Percentiles rank a stretch among this genome's conserved stretches.
Conservation (phyloP, 345 rosid species). For the Rhodamnia argentea region DNA sequence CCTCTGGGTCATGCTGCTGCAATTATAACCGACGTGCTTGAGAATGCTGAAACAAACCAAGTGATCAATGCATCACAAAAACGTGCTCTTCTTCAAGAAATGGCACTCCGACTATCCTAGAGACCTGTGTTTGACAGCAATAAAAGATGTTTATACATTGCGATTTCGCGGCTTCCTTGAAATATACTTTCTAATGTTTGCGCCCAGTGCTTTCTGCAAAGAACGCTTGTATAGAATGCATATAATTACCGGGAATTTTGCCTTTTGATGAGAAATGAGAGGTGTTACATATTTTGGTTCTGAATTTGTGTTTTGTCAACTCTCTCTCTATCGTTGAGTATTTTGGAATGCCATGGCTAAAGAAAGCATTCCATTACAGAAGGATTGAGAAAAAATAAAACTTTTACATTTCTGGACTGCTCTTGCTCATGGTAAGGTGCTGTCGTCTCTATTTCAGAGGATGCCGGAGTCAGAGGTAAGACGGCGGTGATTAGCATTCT, state of each 20-base stretch:
- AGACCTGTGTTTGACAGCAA: neutral
- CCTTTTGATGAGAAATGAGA: neutral
- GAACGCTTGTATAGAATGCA: neutral
- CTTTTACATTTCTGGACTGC: neutral
- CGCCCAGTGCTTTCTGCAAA: neutral
- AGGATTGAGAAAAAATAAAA: neutral
- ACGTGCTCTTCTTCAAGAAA: constrained; percentile 89
- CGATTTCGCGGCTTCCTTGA: neutral
- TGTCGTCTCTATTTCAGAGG: neutral
- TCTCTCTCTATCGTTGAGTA: neutral
- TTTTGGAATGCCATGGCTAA: neutral
- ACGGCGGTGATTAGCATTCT: neutral
- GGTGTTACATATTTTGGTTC: neutral
- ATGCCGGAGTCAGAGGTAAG: neutral
- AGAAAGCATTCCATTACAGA: neutral
- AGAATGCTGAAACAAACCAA: constrained; percentile 78
- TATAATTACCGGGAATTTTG: neutral
- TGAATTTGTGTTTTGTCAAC: neutral
- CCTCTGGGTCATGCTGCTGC: constrained; percentile 97
- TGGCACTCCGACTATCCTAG: constrained; percentile 80
- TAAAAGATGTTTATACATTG: neutral
- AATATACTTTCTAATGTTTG: neutral
- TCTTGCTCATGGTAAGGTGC: neutral
- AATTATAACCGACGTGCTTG: constrained; percentile 80
- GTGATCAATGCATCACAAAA: constrained; percentile 84